A percentile compares a stretch with the other conserved stretches of the same genome.
Conservation (phyloP, 768 basidiomycete species). For the Serendipita sp. region DNA sequence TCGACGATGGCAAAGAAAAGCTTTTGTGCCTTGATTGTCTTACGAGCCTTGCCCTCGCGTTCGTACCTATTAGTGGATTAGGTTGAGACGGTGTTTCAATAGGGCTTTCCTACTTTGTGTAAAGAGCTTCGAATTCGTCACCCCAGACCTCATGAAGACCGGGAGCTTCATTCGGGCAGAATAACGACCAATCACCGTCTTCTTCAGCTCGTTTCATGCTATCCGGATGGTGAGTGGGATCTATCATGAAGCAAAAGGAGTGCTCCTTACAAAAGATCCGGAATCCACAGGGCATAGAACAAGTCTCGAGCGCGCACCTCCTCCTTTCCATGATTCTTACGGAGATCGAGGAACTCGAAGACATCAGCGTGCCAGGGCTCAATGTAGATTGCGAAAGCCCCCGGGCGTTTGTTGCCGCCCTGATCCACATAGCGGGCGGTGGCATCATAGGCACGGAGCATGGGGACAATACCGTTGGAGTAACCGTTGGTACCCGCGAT, state of each 20-base stretch:
- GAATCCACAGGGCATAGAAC: constrained; percentile 97
- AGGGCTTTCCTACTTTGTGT: constrained; percentile 24
- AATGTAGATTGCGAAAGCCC: constrained; percentile 95
- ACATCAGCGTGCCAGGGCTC: constrained; percentile 98
- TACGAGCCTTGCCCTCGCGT: constrained; percentile 71
- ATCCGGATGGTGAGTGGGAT: background rate
- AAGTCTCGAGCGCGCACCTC: constrained; percentile 91
- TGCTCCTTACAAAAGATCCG: constrained; percentile 73
- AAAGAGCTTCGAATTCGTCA: constrained; percentile 76
- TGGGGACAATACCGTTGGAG: constrained; percentile 97
- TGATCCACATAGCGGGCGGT: constrained; percentile 98
- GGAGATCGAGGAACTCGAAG: constrained; percentile 92
- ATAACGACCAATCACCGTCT: constrained; percentile 83
- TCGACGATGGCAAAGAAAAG: constrained; percentile 97
- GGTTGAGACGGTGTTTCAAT: too few relatives aligned
- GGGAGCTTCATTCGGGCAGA: constrained; percentile 96
- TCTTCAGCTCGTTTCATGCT: constrained; percentile 96
- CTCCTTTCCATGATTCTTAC: constrained; percentile 99
- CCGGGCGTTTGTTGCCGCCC: constrained; percentile 97
- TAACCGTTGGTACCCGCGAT: constrained; percentile 99
- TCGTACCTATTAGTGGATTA: constrained; percentile 43
- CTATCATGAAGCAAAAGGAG: background rate
- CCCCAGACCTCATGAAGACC: constrained; percentile 78
- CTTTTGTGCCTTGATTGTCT: constrained; percentile 84
- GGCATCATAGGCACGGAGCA: constrained; percentile 95